Base-by-base conservation (phyloP, 257 asterid genomes). In the Lycium ferocissimum region DNA sequence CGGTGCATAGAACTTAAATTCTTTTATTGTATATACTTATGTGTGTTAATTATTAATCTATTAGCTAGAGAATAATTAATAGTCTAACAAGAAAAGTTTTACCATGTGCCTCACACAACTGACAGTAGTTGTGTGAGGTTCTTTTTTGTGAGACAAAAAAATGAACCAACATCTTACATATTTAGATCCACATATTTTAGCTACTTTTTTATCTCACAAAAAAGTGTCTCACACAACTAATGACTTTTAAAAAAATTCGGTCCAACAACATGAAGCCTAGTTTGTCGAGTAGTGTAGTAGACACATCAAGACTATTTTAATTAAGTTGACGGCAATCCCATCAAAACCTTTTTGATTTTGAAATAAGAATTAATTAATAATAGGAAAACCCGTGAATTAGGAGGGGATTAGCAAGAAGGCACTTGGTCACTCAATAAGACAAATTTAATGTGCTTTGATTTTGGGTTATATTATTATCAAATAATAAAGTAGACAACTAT, bases 351-450 rank as follows among this genome's bases (percentile, higher is more conserved):
- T 49, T 17, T 22, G 0, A 59, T 63, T 20, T 40, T 10, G 51
- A 82, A 72, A 57, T 9, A 79, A 83, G n/a, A 5, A 71, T 71
- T 40, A n/a, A 72, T 72, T 18, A 49, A 72, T 35, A 62, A 82
- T 86, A 80, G 80, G 84, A 87, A 86, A 85, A 84, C 94, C 93
- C 92, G 89, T 90, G 94, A 89, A 85, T 83, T 87, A 51, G 47
- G 65, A 26, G 65, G 22, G 8, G 47, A 76, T 76, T 76, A 26
- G 92, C 89, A 67, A 43, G 73, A 45, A 20, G 53, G 17, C 13
- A 71, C 22, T 63, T 82, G 85, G 92, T 89, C 89, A 89, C 88
- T 88, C 79, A 49, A 75, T 87, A 85, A 90, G 97, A 95, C 94
- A 95, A 94, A 92, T 61, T 33, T 86, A 91, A 92, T 91, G 93